Evolutionary conservation across 768 basidiomycete species (phyloP).

Genomic region (Tricholoma bakamatsutake): DNA sequence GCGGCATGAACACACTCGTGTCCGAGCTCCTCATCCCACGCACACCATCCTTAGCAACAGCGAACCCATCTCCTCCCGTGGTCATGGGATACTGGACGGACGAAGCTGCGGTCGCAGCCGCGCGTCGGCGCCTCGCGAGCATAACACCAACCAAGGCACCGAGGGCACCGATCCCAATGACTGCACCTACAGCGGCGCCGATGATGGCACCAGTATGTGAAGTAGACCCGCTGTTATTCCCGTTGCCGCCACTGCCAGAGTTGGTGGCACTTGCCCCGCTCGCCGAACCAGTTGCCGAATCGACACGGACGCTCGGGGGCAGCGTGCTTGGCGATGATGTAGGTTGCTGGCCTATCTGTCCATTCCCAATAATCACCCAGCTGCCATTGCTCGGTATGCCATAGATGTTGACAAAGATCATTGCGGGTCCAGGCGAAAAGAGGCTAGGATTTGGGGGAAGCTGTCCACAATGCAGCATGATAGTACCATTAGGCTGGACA

Average conservation of each 20-base stretch:
- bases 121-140: constrained; percentile 46
- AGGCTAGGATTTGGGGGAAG: constrained; percentile 80
- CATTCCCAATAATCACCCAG: constrained; percentile 63
- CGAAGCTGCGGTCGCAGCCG: constrained; percentile 22
- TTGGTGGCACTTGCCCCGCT: constrained; percentile 15
- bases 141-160: constrained; percentile 50
- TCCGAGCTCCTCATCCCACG: constrained; percentile 44
- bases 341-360: constrained; percentile 58
- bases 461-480: constrained; percentile 76
- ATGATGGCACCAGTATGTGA: constrained; percentile 40
- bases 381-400: constrained; percentile 71
- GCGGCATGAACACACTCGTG: constrained; percentile 67
- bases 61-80: constrained; percentile 4
- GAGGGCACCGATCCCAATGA: constrained; percentile 44
- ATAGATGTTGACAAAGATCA: constrained; percentile 65
- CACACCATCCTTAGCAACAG: constrained; percentile 18
- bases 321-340: constrained; percentile 33
- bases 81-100: constrained; percentile 21
- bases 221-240: constrained; percentile 11
- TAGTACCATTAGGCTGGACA: constrained; percentile 68
- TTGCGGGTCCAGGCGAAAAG: constrained; percentile 76
- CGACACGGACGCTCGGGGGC: constrained; percentile 43
- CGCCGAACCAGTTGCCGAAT: constrained; percentile 34
- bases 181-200: constrained; percentile 46
- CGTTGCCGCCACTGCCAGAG: neutral